Conservation (phyloP, 352 stramenopile species). For the Pythium periplocum region DNA sequence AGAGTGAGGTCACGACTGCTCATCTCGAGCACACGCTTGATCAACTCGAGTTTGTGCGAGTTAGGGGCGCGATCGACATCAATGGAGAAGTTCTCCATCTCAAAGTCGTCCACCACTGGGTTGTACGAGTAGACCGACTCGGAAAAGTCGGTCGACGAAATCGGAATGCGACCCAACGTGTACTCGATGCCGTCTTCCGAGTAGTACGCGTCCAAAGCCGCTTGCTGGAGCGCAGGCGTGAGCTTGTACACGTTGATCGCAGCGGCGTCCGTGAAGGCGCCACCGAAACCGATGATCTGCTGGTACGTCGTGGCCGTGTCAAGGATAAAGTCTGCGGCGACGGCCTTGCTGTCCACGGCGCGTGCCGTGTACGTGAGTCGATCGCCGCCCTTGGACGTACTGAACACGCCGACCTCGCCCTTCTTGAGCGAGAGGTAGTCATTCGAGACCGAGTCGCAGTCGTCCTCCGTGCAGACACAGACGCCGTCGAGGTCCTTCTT, state of each 20-base stretch:
- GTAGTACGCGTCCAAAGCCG: conserved; percentile 73
- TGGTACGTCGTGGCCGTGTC: conserved; percentile 51
- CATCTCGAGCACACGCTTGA: conserved; percentile 40
- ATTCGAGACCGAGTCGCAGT: conserved; percentile 48
- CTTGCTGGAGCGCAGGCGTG: conserved; percentile 40
- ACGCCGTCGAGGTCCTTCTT: conserved; percentile 39
- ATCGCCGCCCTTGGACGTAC: conserved; percentile 42
- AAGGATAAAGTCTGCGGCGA: conserved; percentile 9
- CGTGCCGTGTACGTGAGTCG: conserved; percentile 39
- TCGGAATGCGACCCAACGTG: conserved; percentile 68
- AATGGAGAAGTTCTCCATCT: conserved; percentile 70
- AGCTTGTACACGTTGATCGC: conserved; percentile 71
- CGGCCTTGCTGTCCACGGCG: conserved; percentile 9
- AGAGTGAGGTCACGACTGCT: conserved; percentile 47
- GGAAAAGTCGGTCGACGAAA: conserved; percentile 82
- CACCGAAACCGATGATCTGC: conserved; percentile 80
- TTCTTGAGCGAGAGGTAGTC: conserved; percentile 28
- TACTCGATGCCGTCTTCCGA: conserved; percentile 64
- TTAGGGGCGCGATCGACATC: conserved; percentile 60
- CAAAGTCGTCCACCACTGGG: conserved; percentile 57
- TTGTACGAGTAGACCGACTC: conserved; percentile 79
- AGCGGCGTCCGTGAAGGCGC: conserved; percentile 79
- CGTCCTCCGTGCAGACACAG: conserved; percentile 19
- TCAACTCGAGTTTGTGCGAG: conserved; percentile 61
- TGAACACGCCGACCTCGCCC: conserved; percentile 40